Evolutionary conservation across 1,284 basidiomycete species (phyloP), one percentile per base, ranked within the genome.

Genomic region (Stereum hirsutum): DNA sequence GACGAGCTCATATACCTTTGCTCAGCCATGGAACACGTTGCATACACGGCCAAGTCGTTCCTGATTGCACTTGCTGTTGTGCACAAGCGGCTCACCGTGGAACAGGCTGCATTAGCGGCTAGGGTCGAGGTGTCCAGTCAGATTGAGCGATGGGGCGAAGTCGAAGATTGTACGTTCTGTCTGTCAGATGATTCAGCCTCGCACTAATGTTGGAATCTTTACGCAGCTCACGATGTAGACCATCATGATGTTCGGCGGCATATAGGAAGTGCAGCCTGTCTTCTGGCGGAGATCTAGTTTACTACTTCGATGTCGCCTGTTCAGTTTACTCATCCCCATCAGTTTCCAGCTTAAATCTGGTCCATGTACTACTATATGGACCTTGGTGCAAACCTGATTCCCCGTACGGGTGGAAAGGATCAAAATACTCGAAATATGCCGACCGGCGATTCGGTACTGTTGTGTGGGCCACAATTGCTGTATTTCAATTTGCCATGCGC

Each of bases 91-190:
- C 60, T 96, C 33, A 79, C 75, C 2, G 89, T 84, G 0, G 88
- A 99, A 52, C 71, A 92, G 57, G 95, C 96, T 2, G 78, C 91
- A 1, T 64, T 81, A 42, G 91, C 89, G 0, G 78, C 91, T 4
- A 86, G 90, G 47, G 95, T 96, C 6, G 96, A 99, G 63, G 94
- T 99, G 0, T 75, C 83, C 46, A 92, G 88, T 57, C 96, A 99
- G 65, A 97, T 97, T 49, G 79, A 95, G 61, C 73, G 81, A 41
- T 99, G 96, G 96, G 96, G 96, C 20, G 92, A 96, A 64, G 96
- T 99, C 0, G 96, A 99, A 69, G 96, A 99, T 62, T 89, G 93
- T 96, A 56, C 70, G 92, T 74, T 17, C 44, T 20, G 30, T 10
- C 6, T 44, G 46, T 41, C 32, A 31, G 20, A 19, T 31, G 14